Evolutionary conservation across 192 early-diverging fungal species (phyloP), one percentile per base, ranked within the genome.

Genomic region (Coemansia javaensis): DNA sequence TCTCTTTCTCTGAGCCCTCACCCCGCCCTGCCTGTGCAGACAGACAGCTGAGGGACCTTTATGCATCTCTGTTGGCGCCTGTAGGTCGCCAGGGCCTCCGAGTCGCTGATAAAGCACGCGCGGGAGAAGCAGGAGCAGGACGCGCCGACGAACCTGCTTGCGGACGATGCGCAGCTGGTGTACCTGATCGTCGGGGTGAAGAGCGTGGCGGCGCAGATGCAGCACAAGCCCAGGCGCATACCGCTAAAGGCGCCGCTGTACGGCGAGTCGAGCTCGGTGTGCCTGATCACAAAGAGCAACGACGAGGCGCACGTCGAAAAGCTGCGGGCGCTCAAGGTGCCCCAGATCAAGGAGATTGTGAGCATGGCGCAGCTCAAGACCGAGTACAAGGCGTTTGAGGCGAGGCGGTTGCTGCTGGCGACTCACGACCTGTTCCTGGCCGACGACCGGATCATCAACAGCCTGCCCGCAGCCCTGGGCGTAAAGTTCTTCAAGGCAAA

Each of bases 281-380:
- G 93, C 64, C 63, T 98, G 45, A 83, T 98, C 52, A 87, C 85
- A 27, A 95, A 92, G 74, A 89, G 88, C 48, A 85, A 88, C 17
- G 83, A 90, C 60, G 71, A 78, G 47, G 79, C 83, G n/a, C 84
- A 77, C 66, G 87, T 94, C 49, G 82, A 86, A 17, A 63, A 84
- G 52, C 53, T 98, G 10, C 67, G 64, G 37, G 50, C 66, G 21
- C 81, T 87, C 41, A 66, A 79, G 14, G 68, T 91, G 33, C 77
- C 40, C 35, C 94, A 53, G 63, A 53, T 61, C 52, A 59, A 69
- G 35, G 67, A 86, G 78, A 87, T 92, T 15, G 78, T 93, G 63
- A 87, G 82, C 22, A 48, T 91, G 32, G 59, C 72, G 28, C 87
- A 94, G 67, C 70, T 98, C 35, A 81, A 83, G 37, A 78, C 79